Conservation (phyloP, 306 rosid genomes). For the Chamaecrista fasciculata region DNA sequence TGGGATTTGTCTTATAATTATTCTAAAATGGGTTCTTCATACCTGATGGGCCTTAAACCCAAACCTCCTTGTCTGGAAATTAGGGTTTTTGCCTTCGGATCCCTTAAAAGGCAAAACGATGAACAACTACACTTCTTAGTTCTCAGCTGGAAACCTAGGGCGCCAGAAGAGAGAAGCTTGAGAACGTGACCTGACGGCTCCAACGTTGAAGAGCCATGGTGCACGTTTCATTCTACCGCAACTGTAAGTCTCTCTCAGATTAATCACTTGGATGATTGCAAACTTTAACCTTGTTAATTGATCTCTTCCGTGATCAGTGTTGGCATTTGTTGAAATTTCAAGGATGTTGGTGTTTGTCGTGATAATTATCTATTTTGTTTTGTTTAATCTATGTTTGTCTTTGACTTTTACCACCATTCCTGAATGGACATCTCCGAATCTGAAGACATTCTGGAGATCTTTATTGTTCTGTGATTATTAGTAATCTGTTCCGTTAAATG, state of each 20-base stretch:
- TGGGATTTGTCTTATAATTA: not conserved
- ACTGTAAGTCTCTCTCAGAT: conserved; percentile 35
- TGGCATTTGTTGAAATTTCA: not conserved
- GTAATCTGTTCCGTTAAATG: not conserved
- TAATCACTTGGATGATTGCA: not conserved
- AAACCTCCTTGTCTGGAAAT: not conserved
- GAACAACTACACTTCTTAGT: not conserved
- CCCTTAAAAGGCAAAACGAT: not conserved
- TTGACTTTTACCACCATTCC: not conserved
- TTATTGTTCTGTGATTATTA: not conserved
- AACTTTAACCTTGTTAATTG: not conserved
- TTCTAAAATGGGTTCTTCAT: not conserved
- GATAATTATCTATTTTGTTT: too few relatives aligned
- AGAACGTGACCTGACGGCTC: conserved; percentile 11
- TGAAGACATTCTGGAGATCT: not conserved
- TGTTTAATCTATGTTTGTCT: too few relatives aligned
- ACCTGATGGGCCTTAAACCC: not conserved
- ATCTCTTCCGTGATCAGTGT: not conserved
- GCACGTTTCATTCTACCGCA: conserved; percentile 51
- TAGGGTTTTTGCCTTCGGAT: conserved; percentile 39
- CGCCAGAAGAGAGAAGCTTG: not conserved
- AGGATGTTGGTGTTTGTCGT: not conserved
- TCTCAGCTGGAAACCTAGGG: not conserved
- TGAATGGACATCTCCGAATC: not conserved
- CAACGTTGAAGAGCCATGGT: conserved; percentile 40